phyloP scores from a whole-genome alignment of 176 grass and related monocot species.

The Eremochloa ophiuroides region DNA sequence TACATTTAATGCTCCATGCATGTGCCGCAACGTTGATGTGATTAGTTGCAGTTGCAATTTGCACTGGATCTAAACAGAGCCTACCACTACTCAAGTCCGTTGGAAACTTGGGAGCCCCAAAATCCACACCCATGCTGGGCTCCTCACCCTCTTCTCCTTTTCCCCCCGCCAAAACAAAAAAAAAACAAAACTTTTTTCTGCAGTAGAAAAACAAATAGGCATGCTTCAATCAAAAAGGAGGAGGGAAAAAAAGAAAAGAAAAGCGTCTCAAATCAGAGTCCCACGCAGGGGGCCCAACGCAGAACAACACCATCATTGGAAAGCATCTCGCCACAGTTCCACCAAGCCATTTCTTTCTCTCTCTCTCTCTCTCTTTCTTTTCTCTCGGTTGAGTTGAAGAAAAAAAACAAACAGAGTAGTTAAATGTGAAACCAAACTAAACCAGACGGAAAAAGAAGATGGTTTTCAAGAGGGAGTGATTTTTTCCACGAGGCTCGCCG shows the following conservation, averaged over 20 bases:
- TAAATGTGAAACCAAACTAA: slow-evolving; percentile 10
- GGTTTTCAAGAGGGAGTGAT: not conserved
- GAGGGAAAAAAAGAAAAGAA: not conserved
- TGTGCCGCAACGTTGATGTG: too few species aligned
- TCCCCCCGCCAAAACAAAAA: too few species aligned
- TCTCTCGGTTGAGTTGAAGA: not conserved
- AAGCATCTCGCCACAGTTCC: slow-evolving; percentile 50
- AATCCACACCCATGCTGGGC: not conserved
- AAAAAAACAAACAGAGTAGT: not conserved
- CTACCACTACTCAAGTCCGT: not conserved
- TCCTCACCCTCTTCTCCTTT: not conserved
- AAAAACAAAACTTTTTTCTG: not conserved
- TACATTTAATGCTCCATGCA: too few species aligned
- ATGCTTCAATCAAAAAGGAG: not conserved
- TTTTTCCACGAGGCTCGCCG: slow-evolving; percentile 37
- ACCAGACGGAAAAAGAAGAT: not conserved
- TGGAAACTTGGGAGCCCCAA: not conserved
- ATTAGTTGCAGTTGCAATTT: too few species aligned
- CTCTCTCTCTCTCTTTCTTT: too few species aligned
- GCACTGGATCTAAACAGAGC: too few species aligned
- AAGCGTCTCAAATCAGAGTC: not conserved
- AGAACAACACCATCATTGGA: slow-evolving; percentile 28
- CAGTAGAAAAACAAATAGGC: not conserved
- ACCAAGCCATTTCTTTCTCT: not conserved
- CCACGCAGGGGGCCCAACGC: slow-evolving; percentile 4